Conservation (phyloP, 495 filamentous ascomycete genomes). For the Annulohypoxylon moriforme region DNA sequence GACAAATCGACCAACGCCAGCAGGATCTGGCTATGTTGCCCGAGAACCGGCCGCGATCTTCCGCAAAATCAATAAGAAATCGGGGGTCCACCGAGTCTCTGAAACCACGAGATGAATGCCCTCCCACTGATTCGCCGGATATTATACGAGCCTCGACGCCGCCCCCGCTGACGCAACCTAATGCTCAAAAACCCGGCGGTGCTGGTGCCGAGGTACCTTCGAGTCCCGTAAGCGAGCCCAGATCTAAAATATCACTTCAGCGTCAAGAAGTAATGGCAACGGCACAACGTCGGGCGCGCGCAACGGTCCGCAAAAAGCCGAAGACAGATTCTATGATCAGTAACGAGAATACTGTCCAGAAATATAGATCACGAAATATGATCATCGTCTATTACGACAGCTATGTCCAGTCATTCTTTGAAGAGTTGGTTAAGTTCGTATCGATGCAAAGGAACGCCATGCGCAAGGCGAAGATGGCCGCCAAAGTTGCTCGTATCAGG, state of each 20-base stretch:
- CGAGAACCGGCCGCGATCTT: slow-evolving; percentile 47
- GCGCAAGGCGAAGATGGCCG: slow-evolving; percentile 80
- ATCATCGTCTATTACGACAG: slow-evolving; percentile 92
- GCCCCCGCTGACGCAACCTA: slow-evolving; percentile 31
- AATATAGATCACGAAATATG: slow-evolving; percentile 79
- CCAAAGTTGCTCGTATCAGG: slow-evolving; percentile 67
- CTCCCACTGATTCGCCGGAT: slow-evolving; percentile 45
- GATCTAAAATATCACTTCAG: slow-evolving; percentile 61
- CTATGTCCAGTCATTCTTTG: slow-evolving; percentile 82
- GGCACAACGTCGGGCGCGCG: slow-evolving; percentile 57
- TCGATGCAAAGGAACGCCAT: slow-evolving; percentile 83
- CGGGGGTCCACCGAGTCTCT: slow-evolving; percentile 74
- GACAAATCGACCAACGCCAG: slow-evolving; percentile 75
- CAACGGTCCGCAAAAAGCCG: slow-evolving; percentile 62
- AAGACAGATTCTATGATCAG: slow-evolving; percentile 71
- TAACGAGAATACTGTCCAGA: slow-evolving; percentile 57
- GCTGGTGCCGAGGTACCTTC: slow-evolving; percentile 48
- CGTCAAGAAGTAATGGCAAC: slow-evolving; percentile 58
- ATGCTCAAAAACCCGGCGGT: slow-evolving; percentile 38
- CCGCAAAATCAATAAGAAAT: slow-evolving; percentile 61
- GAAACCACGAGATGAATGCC: slow-evolving; percentile 61
- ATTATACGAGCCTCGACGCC: slow-evolving; percentile 25
- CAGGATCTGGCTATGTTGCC: slow-evolving; percentile 69
- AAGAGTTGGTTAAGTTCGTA: slow-evolving; percentile 81
- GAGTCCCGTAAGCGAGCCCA: slow-evolving; percentile 42